Conservation (phyloP, 805 yeast species). For the Metschnikowia lachancei region DNA sequence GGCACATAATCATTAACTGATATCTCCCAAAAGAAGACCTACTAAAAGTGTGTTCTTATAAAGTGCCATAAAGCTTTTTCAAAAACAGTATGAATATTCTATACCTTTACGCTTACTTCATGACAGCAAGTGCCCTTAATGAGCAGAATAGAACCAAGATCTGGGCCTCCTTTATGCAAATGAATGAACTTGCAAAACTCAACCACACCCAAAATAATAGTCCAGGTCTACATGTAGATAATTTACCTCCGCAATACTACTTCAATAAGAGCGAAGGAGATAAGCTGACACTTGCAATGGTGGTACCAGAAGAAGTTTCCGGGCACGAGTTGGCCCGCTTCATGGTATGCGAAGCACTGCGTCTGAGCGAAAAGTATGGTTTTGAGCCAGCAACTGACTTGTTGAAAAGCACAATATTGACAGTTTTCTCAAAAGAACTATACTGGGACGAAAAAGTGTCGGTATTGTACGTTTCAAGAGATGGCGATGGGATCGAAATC, state of each 20-base stretch:
- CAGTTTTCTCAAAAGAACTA: background rate
- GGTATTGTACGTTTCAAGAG: constrained; percentile 1
- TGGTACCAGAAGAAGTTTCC: background rate
- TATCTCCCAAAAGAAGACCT: too few relatives aligned
- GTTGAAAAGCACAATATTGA: background rate
- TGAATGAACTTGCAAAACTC: background rate
- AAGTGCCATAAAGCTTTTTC: too few relatives aligned
- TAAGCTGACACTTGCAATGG: background rate
- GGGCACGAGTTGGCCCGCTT: background rate
- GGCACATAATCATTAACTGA: too few relatives aligned
- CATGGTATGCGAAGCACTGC: background rate
- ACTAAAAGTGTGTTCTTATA: too few relatives aligned
- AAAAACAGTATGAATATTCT: background rate
- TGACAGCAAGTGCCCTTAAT: background rate
- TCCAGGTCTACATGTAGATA: background rate
- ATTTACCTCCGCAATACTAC: background rate
- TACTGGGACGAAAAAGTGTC: constrained; percentile 1
- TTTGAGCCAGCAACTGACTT: constrained; percentile 1
- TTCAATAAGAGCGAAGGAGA: background rate
- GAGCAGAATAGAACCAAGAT: background rate
- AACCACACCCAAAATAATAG: background rate
- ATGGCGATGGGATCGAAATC: background rate
- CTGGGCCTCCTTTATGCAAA: background rate
- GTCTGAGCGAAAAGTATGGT: background rate
- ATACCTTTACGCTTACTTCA: background rate